Conservation (phyloP, 2,329 filamentous ascomycete species). For the Fusarium citri region DNA sequence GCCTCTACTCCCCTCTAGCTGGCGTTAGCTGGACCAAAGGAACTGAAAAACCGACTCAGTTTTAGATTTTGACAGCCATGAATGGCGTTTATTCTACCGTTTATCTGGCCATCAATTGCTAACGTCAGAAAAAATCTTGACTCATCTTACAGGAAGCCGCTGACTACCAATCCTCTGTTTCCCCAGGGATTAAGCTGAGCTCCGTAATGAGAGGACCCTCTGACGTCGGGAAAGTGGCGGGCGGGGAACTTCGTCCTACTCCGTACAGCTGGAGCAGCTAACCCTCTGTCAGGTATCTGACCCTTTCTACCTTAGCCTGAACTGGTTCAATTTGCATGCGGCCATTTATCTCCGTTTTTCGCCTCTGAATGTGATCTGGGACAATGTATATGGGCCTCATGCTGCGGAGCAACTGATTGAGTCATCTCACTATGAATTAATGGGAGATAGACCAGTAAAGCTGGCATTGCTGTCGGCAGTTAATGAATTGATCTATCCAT, state of each 20-base stretch:
- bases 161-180: neutral
- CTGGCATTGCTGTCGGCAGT: neutral
- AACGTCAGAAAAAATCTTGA: constrained; percentile 5
- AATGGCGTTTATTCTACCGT: neutral
- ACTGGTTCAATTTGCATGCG: constrained; percentile 3
- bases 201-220: neutral
- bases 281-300: neutral
- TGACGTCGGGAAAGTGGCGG: constrained; percentile 4
- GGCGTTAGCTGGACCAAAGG: constrained; percentile 25
- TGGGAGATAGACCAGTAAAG: neutral
- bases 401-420: accelerated
- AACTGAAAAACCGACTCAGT: constrained; percentile 17
- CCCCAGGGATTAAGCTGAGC: neutral
- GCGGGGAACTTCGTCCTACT: constrained; percentile 26
- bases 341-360: neutral
- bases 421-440: neutral
- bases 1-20: constrained; percentile 1
- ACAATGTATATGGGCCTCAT: neutral
- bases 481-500: neutral
- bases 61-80: neutral
- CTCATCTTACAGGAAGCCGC: neutral
- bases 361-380: neutral
- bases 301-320: constrained; percentile 11
- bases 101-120: constrained; percentile 4
- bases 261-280: constrained; percentile 20